Evolutionary conservation across 371 early-diverging fungal genomes (phyloP).

Genomic region (Mucor sp.): DNA sequence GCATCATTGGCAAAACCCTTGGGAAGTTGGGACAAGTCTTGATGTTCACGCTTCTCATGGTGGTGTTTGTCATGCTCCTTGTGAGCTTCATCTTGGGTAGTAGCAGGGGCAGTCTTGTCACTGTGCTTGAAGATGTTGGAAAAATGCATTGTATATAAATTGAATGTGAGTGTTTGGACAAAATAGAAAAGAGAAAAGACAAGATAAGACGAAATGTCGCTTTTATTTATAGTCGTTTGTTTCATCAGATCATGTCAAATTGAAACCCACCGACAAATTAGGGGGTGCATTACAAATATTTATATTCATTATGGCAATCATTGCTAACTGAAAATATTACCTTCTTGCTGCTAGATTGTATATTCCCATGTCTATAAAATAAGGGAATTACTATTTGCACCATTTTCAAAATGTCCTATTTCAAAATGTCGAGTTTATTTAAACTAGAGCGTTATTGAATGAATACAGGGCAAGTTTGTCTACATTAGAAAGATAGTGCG

Average conservation of each 20-base stretch:
- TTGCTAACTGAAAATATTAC: too few species aligned
- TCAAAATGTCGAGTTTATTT: too few species aligned
- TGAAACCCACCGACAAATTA: neutral
- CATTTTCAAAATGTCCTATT: too few species aligned
- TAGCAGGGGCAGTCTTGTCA: neutral
- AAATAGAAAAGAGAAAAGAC: neutral
- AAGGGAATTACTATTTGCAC: too few species aligned
- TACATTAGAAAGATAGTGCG: too few species aligned
- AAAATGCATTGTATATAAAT: constrained; percentile 18
- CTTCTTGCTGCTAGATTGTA: too few species aligned
- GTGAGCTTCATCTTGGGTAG: neutral
- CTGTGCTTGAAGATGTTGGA: constrained; percentile 8
- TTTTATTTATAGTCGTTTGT: neutral
- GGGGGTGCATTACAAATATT: neutral
- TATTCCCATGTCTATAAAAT: too few species aligned
- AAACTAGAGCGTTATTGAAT: too few species aligned
- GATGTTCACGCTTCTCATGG: neutral
- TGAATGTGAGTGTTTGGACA: neutral
- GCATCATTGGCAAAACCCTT: constrained; percentile 36
- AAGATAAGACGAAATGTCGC: neutral
- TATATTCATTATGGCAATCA: too few species aligned
- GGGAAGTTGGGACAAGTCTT: constrained; percentile 10
- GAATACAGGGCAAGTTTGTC: too few species aligned
- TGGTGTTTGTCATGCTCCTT: neutral
- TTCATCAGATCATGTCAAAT: neutral